Evolutionary conservation across 139 green algal species (phyloP).

Genomic region (Closterium sp.): DNA sequence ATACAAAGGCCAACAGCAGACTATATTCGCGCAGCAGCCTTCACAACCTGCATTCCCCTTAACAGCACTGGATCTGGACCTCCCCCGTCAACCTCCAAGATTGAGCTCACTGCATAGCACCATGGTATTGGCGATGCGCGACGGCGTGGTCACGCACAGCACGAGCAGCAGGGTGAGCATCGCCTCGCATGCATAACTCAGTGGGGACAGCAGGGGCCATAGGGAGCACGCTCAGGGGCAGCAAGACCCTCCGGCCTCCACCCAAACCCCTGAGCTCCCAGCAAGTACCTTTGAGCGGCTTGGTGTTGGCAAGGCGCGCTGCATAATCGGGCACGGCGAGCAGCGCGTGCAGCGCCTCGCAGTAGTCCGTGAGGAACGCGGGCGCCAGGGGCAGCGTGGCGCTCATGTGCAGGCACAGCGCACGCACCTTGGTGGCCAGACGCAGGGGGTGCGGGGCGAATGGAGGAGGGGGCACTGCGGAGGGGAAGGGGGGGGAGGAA

Average conservation of each 20-base stretch:
- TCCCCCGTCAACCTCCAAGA: no score
- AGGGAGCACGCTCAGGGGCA: no score
- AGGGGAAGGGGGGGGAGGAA: no score
- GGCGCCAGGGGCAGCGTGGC: not conserved
- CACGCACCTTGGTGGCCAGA: not conserved
- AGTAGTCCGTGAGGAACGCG: not conserved
- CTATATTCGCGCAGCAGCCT: no score
- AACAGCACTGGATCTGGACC: no score
- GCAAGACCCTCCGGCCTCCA: no score
- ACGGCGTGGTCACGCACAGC: not conserved
- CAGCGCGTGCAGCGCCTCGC: not conserved
- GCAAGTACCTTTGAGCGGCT: not conserved
- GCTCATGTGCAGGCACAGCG: not conserved
- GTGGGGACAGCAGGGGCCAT: not conserved
- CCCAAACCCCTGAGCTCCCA: no score
- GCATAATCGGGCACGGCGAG: not conserved
- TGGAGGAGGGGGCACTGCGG: not conserved
- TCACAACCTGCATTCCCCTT: no score
- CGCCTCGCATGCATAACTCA: not conserved
- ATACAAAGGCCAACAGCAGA: no score
- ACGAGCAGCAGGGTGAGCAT: not conserved
- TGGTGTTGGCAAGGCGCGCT: not conserved
- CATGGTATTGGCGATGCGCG: not conserved
- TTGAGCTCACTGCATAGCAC: not conserved
- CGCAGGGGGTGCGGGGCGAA: not conserved